Evolutionary conservation across 2,329 filamentous ascomycete species (phyloP).

Genomic region (Sporothrix globosa): DNA sequence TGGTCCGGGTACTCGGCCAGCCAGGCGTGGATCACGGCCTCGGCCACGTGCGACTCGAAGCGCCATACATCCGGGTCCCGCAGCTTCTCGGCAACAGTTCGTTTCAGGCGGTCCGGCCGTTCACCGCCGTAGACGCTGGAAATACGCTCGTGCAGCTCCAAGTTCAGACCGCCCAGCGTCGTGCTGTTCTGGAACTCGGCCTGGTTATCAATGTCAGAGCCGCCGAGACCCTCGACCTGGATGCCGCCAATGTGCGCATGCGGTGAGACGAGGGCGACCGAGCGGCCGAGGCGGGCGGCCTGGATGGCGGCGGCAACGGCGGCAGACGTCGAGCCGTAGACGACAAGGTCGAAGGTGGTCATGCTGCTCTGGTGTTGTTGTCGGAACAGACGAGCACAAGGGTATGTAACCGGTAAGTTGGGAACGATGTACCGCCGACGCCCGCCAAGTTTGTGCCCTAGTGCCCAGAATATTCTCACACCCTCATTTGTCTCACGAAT

Average conservation of each 20-base stretch:
- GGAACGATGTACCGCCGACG: too few species aligned
- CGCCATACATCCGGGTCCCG: conserved; percentile 35
- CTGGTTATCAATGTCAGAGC: conserved; percentile 29
- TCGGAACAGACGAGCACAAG: too few species aligned
- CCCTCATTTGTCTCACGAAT: too few species aligned
- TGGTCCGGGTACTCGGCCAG: conserved; percentile 7
- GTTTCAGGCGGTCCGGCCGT: not conserved
- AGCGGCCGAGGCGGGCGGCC: conserved; percentile 19
- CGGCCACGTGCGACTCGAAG: conserved; percentile 26
- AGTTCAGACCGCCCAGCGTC: conserved; percentile 9
- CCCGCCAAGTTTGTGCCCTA: too few species aligned
- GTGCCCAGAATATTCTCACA: too few species aligned
- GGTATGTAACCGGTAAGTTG: too few species aligned
- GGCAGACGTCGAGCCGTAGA: conserved; percentile 27
- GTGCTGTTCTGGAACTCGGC: conserved; percentile 30
- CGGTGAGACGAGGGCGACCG: conserved; percentile 1
- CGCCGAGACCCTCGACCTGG: conserved; percentile 25
- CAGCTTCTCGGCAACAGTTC: not conserved
- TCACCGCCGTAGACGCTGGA: not conserved
- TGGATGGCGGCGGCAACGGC: conserved; percentile 26
- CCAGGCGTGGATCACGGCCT: conserved; percentile 10
- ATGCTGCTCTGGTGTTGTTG: not conserved
- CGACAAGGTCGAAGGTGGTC: conserved; percentile 11
- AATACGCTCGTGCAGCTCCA: conserved; percentile 27
- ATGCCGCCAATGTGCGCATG: conserved; percentile 27